A percentile compares a stretch with the other conserved stretches of the same genome.
Evolutionary conservation across 2,329 filamentous ascomycete species (phyloP).

Genomic region (Penicillium sp.): DNA sequence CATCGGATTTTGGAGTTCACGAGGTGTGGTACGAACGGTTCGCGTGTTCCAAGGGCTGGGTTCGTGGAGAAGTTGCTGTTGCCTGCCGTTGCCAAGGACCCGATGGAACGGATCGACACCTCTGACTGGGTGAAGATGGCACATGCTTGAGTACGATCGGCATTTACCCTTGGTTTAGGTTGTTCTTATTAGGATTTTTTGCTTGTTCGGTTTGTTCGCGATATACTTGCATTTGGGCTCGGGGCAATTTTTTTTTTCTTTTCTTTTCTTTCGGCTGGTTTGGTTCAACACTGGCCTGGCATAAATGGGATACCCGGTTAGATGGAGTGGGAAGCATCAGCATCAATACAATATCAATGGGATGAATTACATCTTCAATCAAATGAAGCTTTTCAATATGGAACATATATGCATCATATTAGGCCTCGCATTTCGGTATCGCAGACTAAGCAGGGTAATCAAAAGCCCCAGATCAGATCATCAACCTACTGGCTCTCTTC

Average conservation of each 20-base stretch:
- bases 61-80: conserved; percentile 40
- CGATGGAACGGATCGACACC: conserved; percentile 31
- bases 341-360: neutral
- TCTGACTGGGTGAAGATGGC: conserved; percentile 33
- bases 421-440: neutral
- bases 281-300: conserved; percentile 6
- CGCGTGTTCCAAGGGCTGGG: conserved; percentile 41
- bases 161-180: neutral
- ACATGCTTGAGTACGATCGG: conserved; percentile 1
- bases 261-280: neutral
- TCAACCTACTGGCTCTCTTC: conserved; percentile 20
- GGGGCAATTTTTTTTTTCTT: conserved; percentile 5
- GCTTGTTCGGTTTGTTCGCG: conserved; percentile 4
- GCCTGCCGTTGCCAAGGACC: conserved; percentile 42
- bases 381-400: neutral
- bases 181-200: conserved; percentile 3
- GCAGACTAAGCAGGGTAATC: neutral
- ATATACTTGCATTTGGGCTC: neutral
- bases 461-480: neutral
- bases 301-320: conserved; percentile 21
- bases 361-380: neutral
- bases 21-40: conserved; percentile 37
- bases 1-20: conserved; percentile 45
- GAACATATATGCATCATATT: too few relatives aligned
- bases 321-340: conserved; percentile 9